Conservation (phyloP, 768 basidiomycete genomes). For the Tricholoma sp. region DNA sequence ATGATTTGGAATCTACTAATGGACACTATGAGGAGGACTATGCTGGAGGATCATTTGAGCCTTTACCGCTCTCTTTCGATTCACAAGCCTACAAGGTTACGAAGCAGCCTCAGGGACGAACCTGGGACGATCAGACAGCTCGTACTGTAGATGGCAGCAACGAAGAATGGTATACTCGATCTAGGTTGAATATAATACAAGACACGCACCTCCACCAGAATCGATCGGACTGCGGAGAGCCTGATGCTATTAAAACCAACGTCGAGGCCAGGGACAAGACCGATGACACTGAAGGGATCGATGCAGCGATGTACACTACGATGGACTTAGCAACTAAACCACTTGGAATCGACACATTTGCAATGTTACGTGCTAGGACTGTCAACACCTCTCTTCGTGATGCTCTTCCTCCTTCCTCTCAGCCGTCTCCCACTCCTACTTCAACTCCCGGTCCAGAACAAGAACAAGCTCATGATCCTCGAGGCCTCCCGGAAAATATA, state of each 20-base stretch:
- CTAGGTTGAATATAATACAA: not conserved
- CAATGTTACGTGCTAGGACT: constrained; percentile 34
- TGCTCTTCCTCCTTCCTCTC: constrained; percentile 1
- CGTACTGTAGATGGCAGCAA: not conserved
- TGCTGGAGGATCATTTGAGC: constrained; percentile 6
- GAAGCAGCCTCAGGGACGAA: not conserved
- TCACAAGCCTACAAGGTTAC: constrained; percentile 6
- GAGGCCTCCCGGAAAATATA: constrained; percentile 34
- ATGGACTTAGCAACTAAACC: constrained; percentile 21
- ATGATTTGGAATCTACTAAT: not conserved
- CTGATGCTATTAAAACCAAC: not conserved
- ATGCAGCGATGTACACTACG: not conserved
- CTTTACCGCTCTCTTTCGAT: constrained; percentile 8
- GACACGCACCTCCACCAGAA: no score
- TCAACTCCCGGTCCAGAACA: not conserved
- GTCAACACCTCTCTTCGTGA: constrained; percentile 13
- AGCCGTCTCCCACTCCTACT: constrained; percentile 1
- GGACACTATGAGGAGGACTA: constrained; percentile 3
- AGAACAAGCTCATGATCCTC: constrained; percentile 11
- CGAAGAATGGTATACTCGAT: not conserved
- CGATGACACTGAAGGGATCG: not conserved
- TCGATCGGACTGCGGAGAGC: no score
- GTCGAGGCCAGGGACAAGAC: not conserved
- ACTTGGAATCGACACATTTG: constrained; percentile 32
- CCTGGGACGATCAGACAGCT: not conserved